Conservation (phyloP, 164 flowering plant genomes). For the Piper longum region DNA sequence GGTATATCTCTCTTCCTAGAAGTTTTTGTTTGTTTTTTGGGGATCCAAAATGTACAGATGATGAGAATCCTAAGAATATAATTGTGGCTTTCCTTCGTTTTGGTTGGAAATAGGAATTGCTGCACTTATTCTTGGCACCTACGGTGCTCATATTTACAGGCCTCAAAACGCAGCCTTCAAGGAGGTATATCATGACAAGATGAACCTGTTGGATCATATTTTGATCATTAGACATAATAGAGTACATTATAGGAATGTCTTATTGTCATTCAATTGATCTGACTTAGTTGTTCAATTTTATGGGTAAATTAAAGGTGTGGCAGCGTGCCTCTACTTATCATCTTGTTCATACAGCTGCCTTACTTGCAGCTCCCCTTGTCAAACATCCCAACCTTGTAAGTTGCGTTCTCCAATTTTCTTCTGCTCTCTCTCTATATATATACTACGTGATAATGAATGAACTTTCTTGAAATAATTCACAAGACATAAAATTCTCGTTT, state of each 20-base stretch:
- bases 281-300: neutral
- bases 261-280: slow-evolving; percentile 1
- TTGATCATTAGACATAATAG: neutral
- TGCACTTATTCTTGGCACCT: slow-evolving; percentile 80
- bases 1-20: slow-evolving; percentile 22
- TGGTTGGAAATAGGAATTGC: slow-evolving; percentile 41
- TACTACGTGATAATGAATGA: too few species aligned
- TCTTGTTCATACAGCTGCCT: slow-evolving; percentile 86
- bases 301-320: slow-evolving; percentile 52
- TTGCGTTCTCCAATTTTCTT: slow-evolving; percentile 3
- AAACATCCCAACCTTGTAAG: slow-evolving; percentile 63
- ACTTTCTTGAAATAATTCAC: neutral
- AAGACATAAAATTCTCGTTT: neutral
- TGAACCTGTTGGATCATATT: neutral
- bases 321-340: slow-evolving; percentile 87
- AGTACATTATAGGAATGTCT: neutral
- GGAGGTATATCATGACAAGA: slow-evolving; percentile 28
- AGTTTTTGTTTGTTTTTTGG: neutral
- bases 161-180: slow-evolving; percentile 74
- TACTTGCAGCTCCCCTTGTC: slow-evolving; percentile 68
- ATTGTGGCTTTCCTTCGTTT: slow-evolving; percentile 4
- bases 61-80: neutral
- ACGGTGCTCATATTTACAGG: slow-evolving; percentile 79
- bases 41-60: too few species aligned
- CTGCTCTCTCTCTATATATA: neutral